Evolutionary conservation across 78 protist species (phyloP), one percentile per base, ranked within the genome.

Genomic region (Chrysochromulina parva): DNA sequence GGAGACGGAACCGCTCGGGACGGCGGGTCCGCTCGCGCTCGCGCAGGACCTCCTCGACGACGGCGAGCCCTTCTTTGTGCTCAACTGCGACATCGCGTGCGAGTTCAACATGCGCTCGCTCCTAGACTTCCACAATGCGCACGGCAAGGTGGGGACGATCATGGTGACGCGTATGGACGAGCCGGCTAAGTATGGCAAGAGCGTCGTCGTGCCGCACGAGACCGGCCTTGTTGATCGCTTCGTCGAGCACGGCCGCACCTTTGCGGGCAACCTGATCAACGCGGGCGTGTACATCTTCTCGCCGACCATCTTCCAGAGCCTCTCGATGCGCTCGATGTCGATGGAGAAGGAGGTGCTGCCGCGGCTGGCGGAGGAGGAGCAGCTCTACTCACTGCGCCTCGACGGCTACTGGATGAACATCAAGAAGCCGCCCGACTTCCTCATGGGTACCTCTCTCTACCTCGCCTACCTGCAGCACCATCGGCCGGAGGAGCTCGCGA

Each of bases 401-500:
- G 93, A 78, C n/a, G 98, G 98, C 52, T 98, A 94, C 93, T 98
- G 99, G 99, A 96, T 97, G 98, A 98, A 98, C 90, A 94, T 98
- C 26, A 98, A 98, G 38, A 96, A 97, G 96, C 99, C 99, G 26
- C 67, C 57, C 19, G 97, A 97, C 94, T 96, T 55, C 93, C 90
- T 96, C 54, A 48, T 2, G 54, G 97, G n/a, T 38, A 6, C 10
- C 38, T 11, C 2, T 1, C n/a, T 19, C 14, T 2, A 6, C n/a
- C 58, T 17, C 24, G 14, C 19, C 24, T 58, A 66, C 73, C 38
- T 24, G 38, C 47, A 14, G 14, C 0, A 1, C 11, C 1, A 1
- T 1, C 24, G 26, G 38, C 17, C 73, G 19, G 38, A 14, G 17
- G 47, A 1, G 7, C 73, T 66, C 38, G 19, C 73, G 73, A 24